phyloP scores from a whole-genome alignment of 202 grass and related monocot genomes.

The Carex arenaria region DNA sequence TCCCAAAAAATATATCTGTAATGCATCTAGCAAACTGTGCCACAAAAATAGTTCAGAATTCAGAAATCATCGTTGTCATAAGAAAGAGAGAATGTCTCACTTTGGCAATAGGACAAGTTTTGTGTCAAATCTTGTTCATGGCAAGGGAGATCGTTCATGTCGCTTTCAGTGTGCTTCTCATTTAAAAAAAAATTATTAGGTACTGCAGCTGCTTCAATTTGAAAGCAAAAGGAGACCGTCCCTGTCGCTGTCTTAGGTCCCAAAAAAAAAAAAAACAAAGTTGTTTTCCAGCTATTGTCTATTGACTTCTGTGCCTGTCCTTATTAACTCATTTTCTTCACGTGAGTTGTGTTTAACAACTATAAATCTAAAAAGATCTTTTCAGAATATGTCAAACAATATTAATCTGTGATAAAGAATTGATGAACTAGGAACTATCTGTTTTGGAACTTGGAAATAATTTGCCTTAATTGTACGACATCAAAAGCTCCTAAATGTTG shows the following conservation, averaged over 20 bases:
- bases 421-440: not conserved
- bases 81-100: not conserved
- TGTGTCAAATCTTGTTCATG: not conserved
- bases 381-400: conserved; percentile 1
- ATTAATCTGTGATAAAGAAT: not conserved
- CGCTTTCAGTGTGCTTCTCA: conserved; percentile 1
- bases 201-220: not conserved
- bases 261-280: not conserved
- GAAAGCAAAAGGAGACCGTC: conserved; percentile 23
- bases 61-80: not conserved
- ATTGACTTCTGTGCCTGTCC: not conserved
- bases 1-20: not conserved
- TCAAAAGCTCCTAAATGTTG: not conserved
- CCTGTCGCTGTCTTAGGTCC: conserved; percentile 1
- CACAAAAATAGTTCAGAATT: not conserved
- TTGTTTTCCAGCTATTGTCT: conserved; percentile 6
- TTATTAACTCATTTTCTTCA: not conserved
- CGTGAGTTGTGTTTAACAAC: not conserved
- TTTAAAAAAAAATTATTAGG: conserved; percentile 5
- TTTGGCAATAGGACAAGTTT: not conserved
- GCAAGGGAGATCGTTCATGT: conserved; percentile 13
- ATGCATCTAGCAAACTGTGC: not conserved
- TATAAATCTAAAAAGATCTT: not conserved
- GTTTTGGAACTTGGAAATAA: not conserved
- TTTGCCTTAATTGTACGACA: not conserved